Evolutionary conservation across 1,139 yeast genomes (phyloP).

Genomic region (Debaryomyces fabryi): DNA sequence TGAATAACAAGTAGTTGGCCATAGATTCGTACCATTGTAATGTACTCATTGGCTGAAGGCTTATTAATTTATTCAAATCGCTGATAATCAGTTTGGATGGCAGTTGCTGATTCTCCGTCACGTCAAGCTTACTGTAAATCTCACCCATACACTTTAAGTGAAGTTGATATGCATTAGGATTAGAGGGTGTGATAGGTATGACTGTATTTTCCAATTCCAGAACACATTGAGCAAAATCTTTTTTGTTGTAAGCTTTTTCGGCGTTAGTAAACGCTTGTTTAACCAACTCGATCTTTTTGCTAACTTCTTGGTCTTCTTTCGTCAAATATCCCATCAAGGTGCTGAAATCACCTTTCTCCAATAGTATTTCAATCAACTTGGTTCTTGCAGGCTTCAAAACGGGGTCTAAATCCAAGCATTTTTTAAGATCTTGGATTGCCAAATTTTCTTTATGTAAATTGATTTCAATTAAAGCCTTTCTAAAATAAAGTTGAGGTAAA

Average conservation of each 20-base stretch:
- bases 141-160: constrained; percentile 25
- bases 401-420: constrained; percentile 44
- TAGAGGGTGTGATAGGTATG: constrained; percentile 27
- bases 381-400: constrained; percentile 44
- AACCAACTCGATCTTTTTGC: constrained; percentile 21
- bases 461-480: constrained; percentile 56
- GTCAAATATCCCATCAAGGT: constrained; percentile 21
- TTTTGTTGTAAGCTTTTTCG: constrained; percentile 13
- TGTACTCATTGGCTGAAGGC: constrained; percentile 33
- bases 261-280: constrained; percentile 23
- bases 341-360: constrained; percentile 48
- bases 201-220: constrained; percentile 25
- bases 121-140: constrained; percentile 17
- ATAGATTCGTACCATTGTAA: constrained; percentile 32
- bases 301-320: constrained; percentile 18
- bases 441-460: constrained; percentile 48
- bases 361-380: constrained; percentile 44
- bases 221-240: constrained; percentile 24
- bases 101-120: constrained; percentile 15
- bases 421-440: constrained; percentile 51
- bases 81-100: constrained; percentile 25
- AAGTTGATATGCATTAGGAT: constrained; percentile 22
- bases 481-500: constrained; percentile 48
- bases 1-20: constrained; percentile 51
- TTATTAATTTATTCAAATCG: constrained; percentile 30